Percentiles rank a stretch among this genome's conserved stretches.
Conservation (phyloP, 306 rosid genomes). For the Inga laurina region DNA sequence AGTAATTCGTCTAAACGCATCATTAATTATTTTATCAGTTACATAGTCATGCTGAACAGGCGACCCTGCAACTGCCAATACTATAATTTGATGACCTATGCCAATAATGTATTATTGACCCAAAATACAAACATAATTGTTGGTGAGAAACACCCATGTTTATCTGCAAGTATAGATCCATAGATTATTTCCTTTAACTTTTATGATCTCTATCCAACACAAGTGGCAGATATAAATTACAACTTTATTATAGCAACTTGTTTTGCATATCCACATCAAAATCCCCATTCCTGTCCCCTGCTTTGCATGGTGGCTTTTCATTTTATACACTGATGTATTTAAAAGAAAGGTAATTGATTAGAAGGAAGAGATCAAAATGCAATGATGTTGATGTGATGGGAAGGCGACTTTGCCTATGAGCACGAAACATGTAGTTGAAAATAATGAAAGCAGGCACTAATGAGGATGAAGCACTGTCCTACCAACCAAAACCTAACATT, state of each 20-base stretch:
- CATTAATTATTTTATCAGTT: not conserved
- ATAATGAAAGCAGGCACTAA: not conserved
- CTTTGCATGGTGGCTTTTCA: not conserved
- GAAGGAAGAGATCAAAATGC: not conserved
- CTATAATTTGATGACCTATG: not conserved
- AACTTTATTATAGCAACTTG: not conserved
- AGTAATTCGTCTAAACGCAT: slow-evolving; percentile 16
- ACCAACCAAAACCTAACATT: slow-evolving; percentile 26
- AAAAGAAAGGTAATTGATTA: not conserved
- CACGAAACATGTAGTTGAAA: not conserved
- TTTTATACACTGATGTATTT: not conserved
- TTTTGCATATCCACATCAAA: slow-evolving; percentile 15
- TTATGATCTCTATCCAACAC: not conserved
- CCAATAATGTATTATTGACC: not conserved
- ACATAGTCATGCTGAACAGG: slow-evolving; percentile 6
- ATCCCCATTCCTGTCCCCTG: not conserved
- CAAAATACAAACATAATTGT: too few species aligned
- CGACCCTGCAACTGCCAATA: not conserved
- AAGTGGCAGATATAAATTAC: not conserved
- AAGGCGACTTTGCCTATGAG: not conserved
- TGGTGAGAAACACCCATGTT: not conserved
- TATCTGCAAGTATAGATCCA: not conserved
- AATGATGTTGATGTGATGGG: slow-evolving; percentile 28
- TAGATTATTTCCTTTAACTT: not conserved
- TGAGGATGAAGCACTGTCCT: not conserved